Evolutionary conservation across 1,284 basidiomycete species (phyloP), one percentile per base, ranked within the genome.

Genomic region (Ceratobasidium sp.): DNA sequence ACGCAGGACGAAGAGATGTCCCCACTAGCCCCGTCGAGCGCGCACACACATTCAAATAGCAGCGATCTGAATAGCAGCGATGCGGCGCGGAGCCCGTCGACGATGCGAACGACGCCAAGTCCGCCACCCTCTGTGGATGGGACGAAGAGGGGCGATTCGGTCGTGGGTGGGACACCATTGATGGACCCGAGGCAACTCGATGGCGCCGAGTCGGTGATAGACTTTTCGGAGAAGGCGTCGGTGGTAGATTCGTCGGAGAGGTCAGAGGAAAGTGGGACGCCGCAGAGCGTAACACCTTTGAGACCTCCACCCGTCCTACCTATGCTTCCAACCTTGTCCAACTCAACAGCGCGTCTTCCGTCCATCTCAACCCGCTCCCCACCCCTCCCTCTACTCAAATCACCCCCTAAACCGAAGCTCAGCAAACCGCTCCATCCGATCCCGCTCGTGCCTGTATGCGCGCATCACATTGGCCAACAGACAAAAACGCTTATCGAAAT

Each of bases 61-160:
- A 55, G 54, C 28, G 54, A 55, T 55, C 54, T 55, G 14, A 47
- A 46, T 41, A 63, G 61, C 23, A 44, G 38, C 21, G 63, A 66
- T 23, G 63, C 63, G n/a, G n/a, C 52, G 8, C 26, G 30, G 21
- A 66, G 63, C 30, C 63, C 63, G n/a, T 66, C 63, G 30, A 66
- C 63, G 32, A 66, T 66, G 63, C 63, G 63, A 26, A 66, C 63
- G 30, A 66, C 63, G 18, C 63, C 63, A 8, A 66, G 63, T 26
- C 63, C 63, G 8, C 63, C 63, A 11, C 63, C 63, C 3, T 52
- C 28, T 41, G 32, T 66, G 30, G 63, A 66, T 38, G 63, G 63
- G 2, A 66, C 28, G 13, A 66, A 54, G 47, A 59, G 41, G 38
- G 57, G 41, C 16, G n/a, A 41, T 2, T 41, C 21, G 9, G 41